A percentile compares a stretch with the other conserved stretches of the same genome.
phyloP scores from a whole-genome alignment of 2,329 filamentous ascomycete species.

The Exophiala oligosperma region DNA sequence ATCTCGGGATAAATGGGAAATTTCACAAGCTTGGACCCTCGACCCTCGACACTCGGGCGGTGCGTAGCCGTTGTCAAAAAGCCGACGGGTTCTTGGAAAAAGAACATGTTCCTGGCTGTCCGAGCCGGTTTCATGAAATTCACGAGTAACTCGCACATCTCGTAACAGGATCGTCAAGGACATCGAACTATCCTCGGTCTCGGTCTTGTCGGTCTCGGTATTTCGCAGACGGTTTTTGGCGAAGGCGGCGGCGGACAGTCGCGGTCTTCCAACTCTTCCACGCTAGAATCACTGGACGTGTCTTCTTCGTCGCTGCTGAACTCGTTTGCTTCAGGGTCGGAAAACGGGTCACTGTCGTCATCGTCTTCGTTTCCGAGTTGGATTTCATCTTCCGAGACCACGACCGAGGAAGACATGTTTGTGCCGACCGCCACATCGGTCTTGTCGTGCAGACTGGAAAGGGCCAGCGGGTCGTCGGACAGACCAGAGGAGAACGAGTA shows the following conservation, averaged over 20 bases:
- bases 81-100: too few species aligned
- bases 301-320: background rate
- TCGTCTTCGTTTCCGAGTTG: background rate
- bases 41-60: too few species aligned
- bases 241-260: background rate
- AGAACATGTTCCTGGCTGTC: too few species aligned
- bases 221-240: background rate
- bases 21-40: too few species aligned
- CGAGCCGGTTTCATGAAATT: too few species aligned
- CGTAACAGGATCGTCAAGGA: too few species aligned
- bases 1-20: too few species aligned
- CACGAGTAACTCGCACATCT: too few species aligned
- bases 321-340: background rate
- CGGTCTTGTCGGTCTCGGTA: background rate
- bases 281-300: background rate
- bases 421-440: too few species aligned
- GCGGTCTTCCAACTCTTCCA: background rate
- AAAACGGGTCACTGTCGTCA: background rate
- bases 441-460: background rate
- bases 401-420: background rate
- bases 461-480: background rate
- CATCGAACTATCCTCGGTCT: background rate
- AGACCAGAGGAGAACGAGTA: background rate
- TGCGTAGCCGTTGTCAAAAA: too few species aligned
- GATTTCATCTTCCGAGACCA: background rate